Conservation (phyloP, 108 stramenopile species). For the Pseudonitzschia pungens region DNA sequence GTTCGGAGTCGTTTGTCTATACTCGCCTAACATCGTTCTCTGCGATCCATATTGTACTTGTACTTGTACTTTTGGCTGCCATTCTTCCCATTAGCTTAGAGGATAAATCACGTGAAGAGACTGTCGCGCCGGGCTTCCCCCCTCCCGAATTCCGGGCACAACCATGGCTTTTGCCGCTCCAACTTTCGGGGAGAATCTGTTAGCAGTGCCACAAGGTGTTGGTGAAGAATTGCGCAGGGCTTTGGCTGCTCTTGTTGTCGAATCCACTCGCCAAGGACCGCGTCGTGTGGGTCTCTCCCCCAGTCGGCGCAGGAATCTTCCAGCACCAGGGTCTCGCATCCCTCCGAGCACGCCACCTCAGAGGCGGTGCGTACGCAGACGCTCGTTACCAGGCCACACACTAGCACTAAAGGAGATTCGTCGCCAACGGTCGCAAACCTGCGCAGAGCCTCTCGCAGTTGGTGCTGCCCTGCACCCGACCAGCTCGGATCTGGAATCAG, state of each 20-base stretch:
- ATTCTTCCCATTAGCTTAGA: too few species aligned
- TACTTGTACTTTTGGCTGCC: too few species aligned
- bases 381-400: slow-evolving; percentile 3
- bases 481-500: background rate
- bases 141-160: too few species aligned
- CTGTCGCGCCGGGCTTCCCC: too few species aligned
- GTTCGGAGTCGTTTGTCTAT: too few species aligned
- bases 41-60: too few species aligned
- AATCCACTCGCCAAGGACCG: background rate
- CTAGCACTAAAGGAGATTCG: background rate
- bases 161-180: too few species aligned
- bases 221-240: background rate
- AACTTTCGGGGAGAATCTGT: too few species aligned
- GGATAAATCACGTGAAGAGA: too few species aligned
- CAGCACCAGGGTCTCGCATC: background rate
- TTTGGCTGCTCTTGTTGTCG: background rate
- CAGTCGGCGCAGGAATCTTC: slow-evolving; percentile 6
- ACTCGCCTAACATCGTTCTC: too few species aligned
- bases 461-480: background rate
- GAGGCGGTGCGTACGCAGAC: background rate
- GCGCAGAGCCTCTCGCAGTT: background rate
- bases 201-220: too few species aligned
- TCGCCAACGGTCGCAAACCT: background rate
- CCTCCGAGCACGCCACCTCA: background rate
- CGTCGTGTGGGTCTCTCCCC: background rate